Conservation (phyloP, 257 asterid genomes). For the Sherardia arvensis region DNA sequence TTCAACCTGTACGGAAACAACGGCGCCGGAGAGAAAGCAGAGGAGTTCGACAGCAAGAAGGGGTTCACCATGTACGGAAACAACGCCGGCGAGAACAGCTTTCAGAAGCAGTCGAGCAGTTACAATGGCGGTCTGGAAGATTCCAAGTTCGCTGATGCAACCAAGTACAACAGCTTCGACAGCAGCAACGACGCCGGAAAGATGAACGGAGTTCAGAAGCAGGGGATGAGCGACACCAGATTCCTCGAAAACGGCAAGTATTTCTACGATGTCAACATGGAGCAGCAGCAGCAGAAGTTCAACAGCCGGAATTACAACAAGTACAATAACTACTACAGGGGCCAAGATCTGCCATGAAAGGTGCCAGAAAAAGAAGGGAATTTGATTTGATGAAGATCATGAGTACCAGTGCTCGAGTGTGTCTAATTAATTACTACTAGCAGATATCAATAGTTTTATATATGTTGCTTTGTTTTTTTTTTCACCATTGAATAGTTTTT, state of each 20-base stretch:
- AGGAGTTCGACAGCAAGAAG: not conserved
- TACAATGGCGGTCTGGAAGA: not conserved
- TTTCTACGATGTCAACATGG: conserved; percentile 32
- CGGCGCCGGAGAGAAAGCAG: too few relatives aligned
- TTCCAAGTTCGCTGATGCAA: not conserved
- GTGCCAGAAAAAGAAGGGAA: conserved; percentile 12
- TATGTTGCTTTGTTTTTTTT: not conserved
- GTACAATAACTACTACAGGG: not conserved
- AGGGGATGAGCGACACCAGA: conserved; percentile 91
- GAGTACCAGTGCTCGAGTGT: conserved; percentile 15
- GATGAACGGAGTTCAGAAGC: conserved; percentile 34
- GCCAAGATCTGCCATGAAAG: conserved; percentile 37
- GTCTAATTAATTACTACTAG: conserved; percentile 8
- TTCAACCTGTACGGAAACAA: not conserved
- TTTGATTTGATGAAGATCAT: conserved; percentile 12
- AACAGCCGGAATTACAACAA: conserved; percentile 18
- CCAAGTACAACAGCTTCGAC: not conserved
- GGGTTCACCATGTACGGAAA: not conserved
- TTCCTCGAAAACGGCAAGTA: conserved; percentile 56
- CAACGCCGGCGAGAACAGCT: conserved; percentile 6
- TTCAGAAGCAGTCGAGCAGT: not conserved
- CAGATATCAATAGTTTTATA: conserved; percentile 27
- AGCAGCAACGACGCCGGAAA: conserved; percentile 15
- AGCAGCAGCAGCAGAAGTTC: conserved; percentile 1
- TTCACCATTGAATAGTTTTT: not conserved